Base-by-base conservation (phyloP, 1,139 yeast species). In the Geotrichum armillariae region DNA sequence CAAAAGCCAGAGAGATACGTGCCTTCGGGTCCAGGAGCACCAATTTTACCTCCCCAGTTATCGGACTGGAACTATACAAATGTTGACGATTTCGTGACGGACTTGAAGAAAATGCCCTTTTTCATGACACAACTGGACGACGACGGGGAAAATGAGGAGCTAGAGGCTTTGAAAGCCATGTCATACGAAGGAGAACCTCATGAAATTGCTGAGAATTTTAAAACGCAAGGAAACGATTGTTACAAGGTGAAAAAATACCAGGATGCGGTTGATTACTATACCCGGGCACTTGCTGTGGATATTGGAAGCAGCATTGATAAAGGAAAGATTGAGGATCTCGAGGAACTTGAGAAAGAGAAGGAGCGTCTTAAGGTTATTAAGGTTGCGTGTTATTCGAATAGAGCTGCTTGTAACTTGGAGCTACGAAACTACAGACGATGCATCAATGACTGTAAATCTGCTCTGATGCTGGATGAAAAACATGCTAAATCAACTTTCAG, bases 151-250 rank as follows among this genome's bases (percentile, higher is more conserved):
- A 89, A 88, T 61, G 64, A 75, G 4, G 83, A 80, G 48, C 70
- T 94, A 20, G 98, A 93, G 64, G 99, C 99, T 0, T 75, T 93
- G 56, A 84, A 83, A 64, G 93, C 96, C 11, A 74, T 94, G 61
- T 97, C 95, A 0, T 91, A 88, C 64, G 99, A 93, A 46, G 99
- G 99, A 32, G 96, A 89, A 56, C 97, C 98, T 0, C 82, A 85
- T 60, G 99, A 93, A 62, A 74, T 91, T 42, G 98, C 98, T 1
- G 77, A 80, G 27, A 90, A 90, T 63, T 93, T 91, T 73, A 90
- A 90, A 59, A 83, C 79, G 56, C 98, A 93, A 65, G 99, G 99
- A 9, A 93, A 94, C 64, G 97, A 89, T 20, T 79, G 88, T 55
- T 93, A 77, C 70, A 83, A 79, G 65, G 73, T 71, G 6, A 86